Evolutionary conservation across 2,329 filamentous ascomycete genomes (phyloP), one percentile per base, ranked within the genome.

Genomic region (Diaporthe citriasiana): DNA sequence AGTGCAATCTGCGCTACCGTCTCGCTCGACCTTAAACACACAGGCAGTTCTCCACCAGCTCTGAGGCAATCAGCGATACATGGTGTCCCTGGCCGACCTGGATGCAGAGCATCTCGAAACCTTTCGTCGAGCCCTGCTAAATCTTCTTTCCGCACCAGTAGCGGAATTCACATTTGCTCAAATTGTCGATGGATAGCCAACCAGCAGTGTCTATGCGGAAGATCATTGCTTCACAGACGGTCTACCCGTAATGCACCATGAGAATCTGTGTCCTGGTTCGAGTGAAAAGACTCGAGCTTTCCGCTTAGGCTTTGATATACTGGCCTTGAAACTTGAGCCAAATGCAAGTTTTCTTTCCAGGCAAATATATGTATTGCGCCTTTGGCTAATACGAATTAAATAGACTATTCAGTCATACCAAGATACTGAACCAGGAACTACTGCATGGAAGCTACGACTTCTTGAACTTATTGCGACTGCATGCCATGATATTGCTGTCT

Each of bases 171-270:
- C 63, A 50, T 68, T 38, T 51, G 63, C 63, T n/a, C 42, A 68
- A 38, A 81, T 83, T 1, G 78, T 83, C 22, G 82, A 82, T 53
- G 82, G 80, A 15, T 82, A 83, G 77, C 82, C 81, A 0, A 82
- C 81, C 0, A 79, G 82, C 47, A 82, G 81, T 65, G 82, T 83
- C 40, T 76, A 78, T 25, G 81, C 82, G 13, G 13, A 38, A 9
- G 63, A 53, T 8, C 45, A 53, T 51, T 68, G 3, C 22, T 50
- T 51, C 30, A 51, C n/a, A 25, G 30, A 68, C 1, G 47, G 27
- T 27, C 13, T 51, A 5, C 63, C 63, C 13, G 47, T 68, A 19
- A 68, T 55, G 47, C 19, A 42, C 2, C 65, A 69, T 9, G 35
- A 42, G 17, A 38, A 55, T 4, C 25, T 55, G 25, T 69, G 65